phyloP scores from a whole-genome alignment of 306 rosid species.

The Geum urbanum region DNA sequence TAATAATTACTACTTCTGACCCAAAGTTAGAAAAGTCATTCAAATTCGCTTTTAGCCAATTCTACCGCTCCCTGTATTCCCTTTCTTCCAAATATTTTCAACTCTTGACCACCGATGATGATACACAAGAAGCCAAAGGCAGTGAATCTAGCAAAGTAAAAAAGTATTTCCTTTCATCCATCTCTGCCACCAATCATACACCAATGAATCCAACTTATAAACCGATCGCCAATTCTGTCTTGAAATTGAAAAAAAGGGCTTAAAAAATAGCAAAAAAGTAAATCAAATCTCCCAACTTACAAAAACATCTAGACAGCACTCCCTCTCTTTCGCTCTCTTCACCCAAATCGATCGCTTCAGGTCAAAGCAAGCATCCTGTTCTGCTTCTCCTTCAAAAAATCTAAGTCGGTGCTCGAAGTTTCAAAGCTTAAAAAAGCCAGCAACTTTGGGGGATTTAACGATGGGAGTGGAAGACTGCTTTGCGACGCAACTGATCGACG shows the following conservation, averaged over 20 bases:
- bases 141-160: too few relatives aligned
- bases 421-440: neutral
- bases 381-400: neutral
- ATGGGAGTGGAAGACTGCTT: conserved; percentile 42
- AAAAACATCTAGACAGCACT: neutral
- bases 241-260: neutral
- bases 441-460: neutral
- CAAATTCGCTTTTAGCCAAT: too few relatives aligned
- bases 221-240: neutral
- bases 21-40: too few relatives aligned
- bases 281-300: neutral
- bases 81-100: too few relatives aligned
- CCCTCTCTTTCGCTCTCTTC: conserved; percentile 1
- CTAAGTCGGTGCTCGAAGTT: neutral
- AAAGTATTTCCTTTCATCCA: neutral
- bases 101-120: too few relatives aligned
- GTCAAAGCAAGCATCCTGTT: conserved; percentile 11
- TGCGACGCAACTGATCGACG: conserved; percentile 73
- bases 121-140: neutral
- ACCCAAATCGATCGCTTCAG: conserved; percentile 21
- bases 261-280: neutral
- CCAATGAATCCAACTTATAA: neutral
- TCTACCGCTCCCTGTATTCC: too few relatives aligned
- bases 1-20: too few relatives aligned
- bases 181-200: neutral